Base-by-base conservation (phyloP, 2,329 filamentous ascomycete species). In the Emergomyces pasteurianus region DNA sequence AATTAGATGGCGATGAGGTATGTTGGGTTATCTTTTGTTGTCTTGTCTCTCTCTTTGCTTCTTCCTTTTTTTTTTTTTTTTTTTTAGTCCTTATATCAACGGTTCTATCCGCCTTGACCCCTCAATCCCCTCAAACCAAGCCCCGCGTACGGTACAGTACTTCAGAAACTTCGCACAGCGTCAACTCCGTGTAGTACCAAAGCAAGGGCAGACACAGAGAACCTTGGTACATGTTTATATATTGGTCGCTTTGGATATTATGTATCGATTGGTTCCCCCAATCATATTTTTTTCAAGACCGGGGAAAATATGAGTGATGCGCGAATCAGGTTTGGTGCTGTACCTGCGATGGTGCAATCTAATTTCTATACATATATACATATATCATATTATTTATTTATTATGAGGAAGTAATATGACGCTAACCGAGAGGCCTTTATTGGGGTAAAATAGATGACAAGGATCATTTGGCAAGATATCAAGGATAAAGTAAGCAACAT, bases 381-480 rank as follows among this genome's bases (percentile, higher is more conserved):
- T n/a, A n/a, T n/a, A n/a, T n/a, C n/a, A n/a, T n/a, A n/a, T n/a
- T n/a, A n/a, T 46, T 46, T 46, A 18, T 42, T 18, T n/a, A 18
- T 42, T 42, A 16, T 42, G 1, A 21, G 18, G 18, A 16, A 28
- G 6, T 12, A 52, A 34, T 26, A 9, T n/a, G n/a, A 57, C 21
- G 16, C 56, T 58, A 21, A 58, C 56, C 18, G 21, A 43, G 56
- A 47, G 26, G 28, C 34, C 18, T n/a, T 23, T 23, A 46, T 47
- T 18, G 43, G 42, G 12, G 26, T 21, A 9, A 52, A 9, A 42
- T 72, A 91, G 86, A 97, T 97, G 94, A 99, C 94, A 70, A 84
- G 94, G 71, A 92, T 99, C 76, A 99, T 99, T 81, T 99, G 94
- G 94, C 82, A 96, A 81, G 86, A 89, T 77, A 99, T 99, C 84